These are phyloP conservation scores for Sungouiella blattae DNA, from an alignment of 805 yeast genomes.

Conservation along the genomic window DNA sequence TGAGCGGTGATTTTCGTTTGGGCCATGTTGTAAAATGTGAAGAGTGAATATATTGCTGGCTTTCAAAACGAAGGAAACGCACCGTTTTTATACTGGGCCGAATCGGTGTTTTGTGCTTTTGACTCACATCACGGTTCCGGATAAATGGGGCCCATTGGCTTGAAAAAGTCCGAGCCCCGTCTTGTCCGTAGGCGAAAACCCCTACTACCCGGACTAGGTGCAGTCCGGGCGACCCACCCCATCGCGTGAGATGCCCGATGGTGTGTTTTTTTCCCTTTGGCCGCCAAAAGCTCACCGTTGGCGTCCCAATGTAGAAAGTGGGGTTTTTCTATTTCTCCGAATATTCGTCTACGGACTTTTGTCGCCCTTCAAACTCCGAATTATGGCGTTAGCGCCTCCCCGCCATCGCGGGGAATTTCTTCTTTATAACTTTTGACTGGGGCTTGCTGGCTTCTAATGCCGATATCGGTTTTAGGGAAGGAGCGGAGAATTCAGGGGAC, in stretches of 20 bases:
- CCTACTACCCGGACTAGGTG: not conserved
- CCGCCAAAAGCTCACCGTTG: too few species aligned
- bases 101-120: not conserved
- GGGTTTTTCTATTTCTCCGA: not conserved
- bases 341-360: not conserved
- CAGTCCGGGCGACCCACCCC: too few species aligned
- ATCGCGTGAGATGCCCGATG: too few species aligned
- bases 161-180: not conserved
- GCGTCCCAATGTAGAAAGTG: not conserved
- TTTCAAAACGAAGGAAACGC: not conserved
- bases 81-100: not conserved
- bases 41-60: not conserved
- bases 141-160: constrained; percentile 2
- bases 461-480: too few species aligned
- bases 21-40: constrained; percentile 5
- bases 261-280: too few species aligned
- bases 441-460: too few species aligned
- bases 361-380: not conserved
- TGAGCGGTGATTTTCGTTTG: constrained; percentile 24
- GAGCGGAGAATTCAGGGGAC: too few species aligned
- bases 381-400: too few species aligned
- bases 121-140: constrained; percentile 5
- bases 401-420: too few species aligned
- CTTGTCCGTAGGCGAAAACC: not conserved
- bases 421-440: too few species aligned